Conservation (phyloP, 164 flowering plant species). For the Cinnamomum micranthum region DNA sequence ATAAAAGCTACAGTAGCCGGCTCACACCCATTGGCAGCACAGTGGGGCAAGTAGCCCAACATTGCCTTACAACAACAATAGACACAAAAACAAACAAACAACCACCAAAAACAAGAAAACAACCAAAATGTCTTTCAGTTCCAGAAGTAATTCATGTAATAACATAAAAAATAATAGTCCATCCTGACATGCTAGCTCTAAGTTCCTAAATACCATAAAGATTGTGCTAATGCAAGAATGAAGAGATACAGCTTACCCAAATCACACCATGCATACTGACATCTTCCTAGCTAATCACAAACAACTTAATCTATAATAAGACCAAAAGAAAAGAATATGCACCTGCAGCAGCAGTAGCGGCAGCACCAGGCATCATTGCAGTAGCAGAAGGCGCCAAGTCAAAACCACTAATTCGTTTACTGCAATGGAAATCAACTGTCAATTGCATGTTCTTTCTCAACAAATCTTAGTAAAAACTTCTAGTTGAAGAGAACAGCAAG, state of each 20-base stretch:
- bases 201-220: slow-evolving; percentile 8
- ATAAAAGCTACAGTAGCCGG: slow-evolving; percentile 95
- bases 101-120: slow-evolving; percentile 82
- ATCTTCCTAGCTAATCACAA: slow-evolving; percentile 57
- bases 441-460: background rate
- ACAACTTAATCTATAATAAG: slow-evolving; percentile 15
- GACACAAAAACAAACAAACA: slow-evolving; percentile 89
- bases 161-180: slow-evolving; percentile 18
- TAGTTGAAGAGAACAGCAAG: background rate
- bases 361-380: slow-evolving; percentile 56
- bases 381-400: slow-evolving; percentile 93
- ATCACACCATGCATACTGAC: slow-evolving; percentile 53
- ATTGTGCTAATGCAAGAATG: slow-evolving; percentile 11
- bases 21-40: slow-evolving; percentile 97
- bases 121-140: slow-evolving; percentile 81
- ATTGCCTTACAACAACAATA: slow-evolving; percentile 86
- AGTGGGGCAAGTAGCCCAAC: slow-evolving; percentile 97
- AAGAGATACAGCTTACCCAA: slow-evolving; percentile 67
- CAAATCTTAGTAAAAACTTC: background rate
- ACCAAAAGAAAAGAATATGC: slow-evolving; percentile 11
- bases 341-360: slow-evolving; percentile 48
- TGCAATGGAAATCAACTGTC: slow-evolving; percentile 21
- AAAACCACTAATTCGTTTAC: slow-evolving; percentile 92
- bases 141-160: slow-evolving; percentile 54
- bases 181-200: slow-evolving; percentile 21